These are phyloP conservation scores for Vicia villosa DNA, from an alignment of 306 rosid genomes.

Conservation along the genomic window DNA sequence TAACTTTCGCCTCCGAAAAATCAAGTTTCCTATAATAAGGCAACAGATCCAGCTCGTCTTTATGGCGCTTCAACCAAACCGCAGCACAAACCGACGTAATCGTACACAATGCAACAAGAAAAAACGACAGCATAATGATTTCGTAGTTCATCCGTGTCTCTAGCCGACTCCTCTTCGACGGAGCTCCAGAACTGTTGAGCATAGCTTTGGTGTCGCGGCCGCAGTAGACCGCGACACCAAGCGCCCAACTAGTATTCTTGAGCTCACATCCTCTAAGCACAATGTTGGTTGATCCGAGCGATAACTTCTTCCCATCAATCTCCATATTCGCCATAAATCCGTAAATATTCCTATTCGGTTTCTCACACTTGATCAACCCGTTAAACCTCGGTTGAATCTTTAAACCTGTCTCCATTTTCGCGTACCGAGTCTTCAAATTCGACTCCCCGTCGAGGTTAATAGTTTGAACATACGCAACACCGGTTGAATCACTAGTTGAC, in stretches of 20 bases:
- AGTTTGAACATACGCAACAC: conserved; percentile 93
- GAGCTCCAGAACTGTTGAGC: conserved; percentile 94
- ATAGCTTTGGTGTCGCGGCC: conserved; percentile 89
- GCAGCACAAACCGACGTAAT: conserved; percentile 75
- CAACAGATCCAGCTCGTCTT: conserved; percentile 50
- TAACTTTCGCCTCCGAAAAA: conserved; percentile 33
- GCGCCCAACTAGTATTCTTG: conserved; percentile 85
- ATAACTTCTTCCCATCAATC: conserved; percentile 70
- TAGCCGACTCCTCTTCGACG: conserved; percentile 88
- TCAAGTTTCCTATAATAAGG: conserved; percentile 74
- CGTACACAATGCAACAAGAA: conserved; percentile 68
- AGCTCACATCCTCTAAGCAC: conserved; percentile 89
- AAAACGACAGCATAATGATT: conserved; percentile 72
- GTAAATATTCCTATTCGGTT: conserved; percentile 89
- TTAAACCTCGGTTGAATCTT: conserved; percentile 50
- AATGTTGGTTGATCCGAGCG: conserved; percentile 90
- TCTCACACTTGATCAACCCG: conserved; percentile 85
- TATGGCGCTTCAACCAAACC: conserved; percentile 70
- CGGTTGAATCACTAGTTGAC: conserved; percentile 91
- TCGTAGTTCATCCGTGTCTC: conserved; percentile 89
- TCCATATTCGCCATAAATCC: conserved; percentile 89
- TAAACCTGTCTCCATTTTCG: conserved; percentile 81
- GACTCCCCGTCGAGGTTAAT: conserved; percentile 90
- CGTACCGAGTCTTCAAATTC: conserved; percentile 88
- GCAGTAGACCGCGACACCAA: conserved; percentile 89